Base-by-base conservation (phyloP, 1,284 basidiomycete species). In the Cryptococcus sp. region DNA sequence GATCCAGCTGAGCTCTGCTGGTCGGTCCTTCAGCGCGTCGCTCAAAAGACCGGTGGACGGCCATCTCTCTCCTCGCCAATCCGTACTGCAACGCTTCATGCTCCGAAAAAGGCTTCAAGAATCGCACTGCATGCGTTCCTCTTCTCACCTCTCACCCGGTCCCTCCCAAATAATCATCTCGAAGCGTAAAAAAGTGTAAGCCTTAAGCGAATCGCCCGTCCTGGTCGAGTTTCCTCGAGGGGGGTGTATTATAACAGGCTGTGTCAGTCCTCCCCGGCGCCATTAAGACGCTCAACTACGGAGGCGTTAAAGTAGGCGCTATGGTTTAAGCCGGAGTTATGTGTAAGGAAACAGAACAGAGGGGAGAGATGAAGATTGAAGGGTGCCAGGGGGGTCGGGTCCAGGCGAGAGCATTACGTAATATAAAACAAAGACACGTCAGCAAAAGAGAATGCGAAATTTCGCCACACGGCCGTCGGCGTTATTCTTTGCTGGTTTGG, bases 131-230 rank as follows among this genome's bases (percentile, higher is more conserved):
- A 33, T 33, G 28, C 28, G 28, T 9, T 33, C 28, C 28, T 33
- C 28, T 9, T 33, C 28, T 9, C 28, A 5, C 9, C 28, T 4
- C 28, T 9, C 5, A 33, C 9, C 28, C 28, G 5, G 9, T 4
- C 28, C 9, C 9, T 9, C 9, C 28, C 5, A 33, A 33, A 33
- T 9, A 4, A 33, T n/a, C n/a, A 44, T 44, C 18, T 44, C 12
- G 42, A 12, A 11, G 42, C 42, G 23, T 44, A 44, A 18, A 44
- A 18, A 12, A 42, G 24, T 75, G 67, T 75, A 21, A 35, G 71
- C 72, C 72, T 62, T 65, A 75, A 75, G 73, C 73, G 73, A 75
- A 75, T 69, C 71, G 57, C 28, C 28, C 28, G 28, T 33, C 28
- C 28, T 33, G 4, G 28, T 33, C 28, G 28, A 33, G 28, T 33